Evolutionary conservation across 805 yeast genomes (phyloP), one percentile per base, ranked within the genome.

Genomic region (Starmerella roubikii): DNA sequence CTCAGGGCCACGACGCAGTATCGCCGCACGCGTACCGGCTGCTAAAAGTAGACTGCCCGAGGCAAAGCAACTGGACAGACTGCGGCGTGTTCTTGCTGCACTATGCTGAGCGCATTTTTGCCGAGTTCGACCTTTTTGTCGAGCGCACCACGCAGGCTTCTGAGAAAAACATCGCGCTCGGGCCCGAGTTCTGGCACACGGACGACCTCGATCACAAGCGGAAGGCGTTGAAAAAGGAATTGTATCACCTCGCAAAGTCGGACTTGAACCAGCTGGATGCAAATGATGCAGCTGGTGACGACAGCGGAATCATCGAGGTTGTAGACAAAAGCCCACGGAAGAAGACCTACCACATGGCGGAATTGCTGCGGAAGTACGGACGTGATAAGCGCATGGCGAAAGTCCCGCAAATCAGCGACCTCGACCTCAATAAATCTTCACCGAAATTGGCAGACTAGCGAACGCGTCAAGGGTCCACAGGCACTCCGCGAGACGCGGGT

Each of bases 1-100:
- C 30, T 25, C 47, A 24, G 34, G 10, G 24, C 17, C 27, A 15
- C 31, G 25, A 30, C 76, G 69, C 48, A 60, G 20, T 54, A 2
- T 78, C 82, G 0, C 59, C 81, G 19, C 71, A 69, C 36, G 62
- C 61, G 11, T 79, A 80, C 56, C 65, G 32, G 59, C 72, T 22
- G 34, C 55, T 63, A 36, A 56, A 64, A 7, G 74, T 76, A 4
- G 53, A 62, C 4, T 91, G 84, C 0, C 94, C 96, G 1, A 74
- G 68, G 42, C 98, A 91, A 54, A 74, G 76, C 23, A 91, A 91
- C 55, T 75, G 77, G 60, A 82, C 85, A 54, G 98, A 91, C 56
- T 91, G 98, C 62, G 98, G 98, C 1, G 73, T 91, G 17, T 95
- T 82, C 59, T 81, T 88, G 2, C 77, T 91, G 13, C 77, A 77